These are phyloP conservation scores for Aspergillus flavus DNA, from an alignment of 2,329 filamentous ascomycete species.

Conservation along the genomic window DNA sequence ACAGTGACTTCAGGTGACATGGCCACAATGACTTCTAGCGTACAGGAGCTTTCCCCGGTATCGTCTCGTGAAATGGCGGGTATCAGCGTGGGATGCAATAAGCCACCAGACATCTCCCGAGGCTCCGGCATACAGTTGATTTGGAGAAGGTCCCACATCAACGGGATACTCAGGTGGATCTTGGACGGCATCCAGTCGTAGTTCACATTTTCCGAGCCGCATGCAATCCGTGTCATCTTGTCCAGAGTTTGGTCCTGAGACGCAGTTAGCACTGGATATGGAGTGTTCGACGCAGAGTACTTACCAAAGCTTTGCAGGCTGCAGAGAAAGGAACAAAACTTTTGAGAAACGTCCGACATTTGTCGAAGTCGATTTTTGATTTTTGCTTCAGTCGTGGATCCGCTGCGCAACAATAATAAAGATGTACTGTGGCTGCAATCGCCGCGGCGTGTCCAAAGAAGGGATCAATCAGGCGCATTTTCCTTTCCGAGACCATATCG, in stretches of 20 bases:
- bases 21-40: constrained; percentile 54
- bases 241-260: constrained; percentile 52
- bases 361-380: constrained; percentile 55
- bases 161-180: constrained; percentile 55
- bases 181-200: constrained; percentile 57
- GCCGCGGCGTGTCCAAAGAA: constrained; percentile 57
- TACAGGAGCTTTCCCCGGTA: constrained; percentile 36
- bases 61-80: constrained; percentile 38
- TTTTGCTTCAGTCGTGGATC: constrained; percentile 54
- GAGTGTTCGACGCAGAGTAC: constrained; percentile 13
- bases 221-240: constrained; percentile 53
- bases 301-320: constrained; percentile 51
- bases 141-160: constrained; percentile 58
- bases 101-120: constrained; percentile 40
- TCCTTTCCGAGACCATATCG: constrained; percentile 57
- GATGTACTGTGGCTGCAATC: constrained; percentile 56
- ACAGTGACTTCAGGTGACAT: constrained; percentile 56
- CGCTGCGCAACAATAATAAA: constrained; percentile 57
- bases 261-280: constrained; percentile 11
- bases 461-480: constrained; percentile 52
- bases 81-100: constrained; percentile 48
- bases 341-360: constrained; percentile 54
- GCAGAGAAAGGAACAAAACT: constrained; percentile 52
- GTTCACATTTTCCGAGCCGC: constrained; percentile 52
- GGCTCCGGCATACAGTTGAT: constrained; percentile 48